Percentiles rank a stretch among this genome's conserved stretches.
These are phyloP conservation scores for Beauveria bassiana DNA, from an alignment of 2,329 filamentous ascomycete genomes.

Conservation along the genomic window DNA sequence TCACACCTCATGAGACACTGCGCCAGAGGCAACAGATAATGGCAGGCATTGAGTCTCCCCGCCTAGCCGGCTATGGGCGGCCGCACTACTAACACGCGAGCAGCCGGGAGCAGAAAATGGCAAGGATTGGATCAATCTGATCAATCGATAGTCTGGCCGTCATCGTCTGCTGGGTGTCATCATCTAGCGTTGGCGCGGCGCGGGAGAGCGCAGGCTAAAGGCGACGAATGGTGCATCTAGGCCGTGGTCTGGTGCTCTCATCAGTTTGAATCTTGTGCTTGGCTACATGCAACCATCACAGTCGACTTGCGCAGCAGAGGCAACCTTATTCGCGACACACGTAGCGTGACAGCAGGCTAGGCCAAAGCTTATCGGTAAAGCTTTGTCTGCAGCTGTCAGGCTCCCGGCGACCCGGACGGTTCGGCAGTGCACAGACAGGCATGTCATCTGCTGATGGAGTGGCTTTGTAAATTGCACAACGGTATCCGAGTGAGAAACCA, in stretches of 20 bases:
- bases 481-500: no score
- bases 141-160: not conserved
- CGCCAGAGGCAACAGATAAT: no score
- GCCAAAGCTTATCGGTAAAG: conserved; percentile 4
- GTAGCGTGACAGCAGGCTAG: not conserved
- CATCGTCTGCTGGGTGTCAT: not conserved
- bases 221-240: not conserved
- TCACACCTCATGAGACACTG: no score
- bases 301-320: not conserved
- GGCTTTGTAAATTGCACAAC: no score
- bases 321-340: not conserved
- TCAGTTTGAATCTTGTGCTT: no score
- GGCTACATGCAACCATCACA: no score
- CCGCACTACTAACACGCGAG: not conserved
- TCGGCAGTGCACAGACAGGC: conserved; percentile 2
- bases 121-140: not conserved
- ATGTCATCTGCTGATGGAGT: not conserved
- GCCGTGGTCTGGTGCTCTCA: not conserved
- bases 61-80: not conserved
- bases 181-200: not conserved
- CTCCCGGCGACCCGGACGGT: not conserved
- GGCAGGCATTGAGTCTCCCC: no score
- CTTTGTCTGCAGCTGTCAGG: not conserved
- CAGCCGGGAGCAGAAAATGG: not conserved
- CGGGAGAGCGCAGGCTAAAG: not conserved